Evolutionary conservation across 148 eudicot species (phyloP).

Genomic region (Selenicereus undatus): DNA sequence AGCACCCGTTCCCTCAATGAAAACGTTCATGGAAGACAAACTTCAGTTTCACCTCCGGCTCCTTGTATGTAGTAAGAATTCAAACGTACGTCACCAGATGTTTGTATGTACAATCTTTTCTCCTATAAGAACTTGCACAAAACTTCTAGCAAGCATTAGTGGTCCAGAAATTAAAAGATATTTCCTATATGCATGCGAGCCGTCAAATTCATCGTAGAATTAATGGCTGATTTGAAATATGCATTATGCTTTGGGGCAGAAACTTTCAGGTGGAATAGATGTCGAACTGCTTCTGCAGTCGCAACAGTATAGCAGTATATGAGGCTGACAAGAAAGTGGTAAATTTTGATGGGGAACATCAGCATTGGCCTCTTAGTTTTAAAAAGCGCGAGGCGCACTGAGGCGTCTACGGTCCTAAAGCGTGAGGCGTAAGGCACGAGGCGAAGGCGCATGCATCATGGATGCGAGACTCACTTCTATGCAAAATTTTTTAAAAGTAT

Average conservation of each 20-base stretch:
- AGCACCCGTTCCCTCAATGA: not conserved
- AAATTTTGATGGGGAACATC: not conserved
- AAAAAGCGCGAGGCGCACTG: no score
- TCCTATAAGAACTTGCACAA: no score
- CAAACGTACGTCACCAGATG: not conserved
- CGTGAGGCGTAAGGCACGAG: no score
- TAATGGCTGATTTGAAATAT: not conserved
- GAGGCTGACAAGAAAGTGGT: not conserved
- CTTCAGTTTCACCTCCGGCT: not conserved
- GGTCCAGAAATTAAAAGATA: no score
- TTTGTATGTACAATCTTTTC: not conserved
- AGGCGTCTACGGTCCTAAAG: no score
- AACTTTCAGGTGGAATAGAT: not conserved
- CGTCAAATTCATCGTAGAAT: no score
- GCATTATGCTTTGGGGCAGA: not conserved
- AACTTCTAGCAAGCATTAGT: not conserved
- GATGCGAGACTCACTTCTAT: no score
- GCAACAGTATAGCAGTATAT: not conserved
- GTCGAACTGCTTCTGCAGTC: not conserved
- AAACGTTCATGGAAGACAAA: not conserved
- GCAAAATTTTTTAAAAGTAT: no score
- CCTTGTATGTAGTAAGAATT: slow-evolving; percentile 1
- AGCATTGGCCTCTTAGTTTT: no score
- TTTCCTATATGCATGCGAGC: no score
- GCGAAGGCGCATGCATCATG: no score